These are phyloP conservation scores for Phytophthora pluvialis DNA, from an alignment of 352 stramenopile species.

Conservation along the genomic window DNA sequence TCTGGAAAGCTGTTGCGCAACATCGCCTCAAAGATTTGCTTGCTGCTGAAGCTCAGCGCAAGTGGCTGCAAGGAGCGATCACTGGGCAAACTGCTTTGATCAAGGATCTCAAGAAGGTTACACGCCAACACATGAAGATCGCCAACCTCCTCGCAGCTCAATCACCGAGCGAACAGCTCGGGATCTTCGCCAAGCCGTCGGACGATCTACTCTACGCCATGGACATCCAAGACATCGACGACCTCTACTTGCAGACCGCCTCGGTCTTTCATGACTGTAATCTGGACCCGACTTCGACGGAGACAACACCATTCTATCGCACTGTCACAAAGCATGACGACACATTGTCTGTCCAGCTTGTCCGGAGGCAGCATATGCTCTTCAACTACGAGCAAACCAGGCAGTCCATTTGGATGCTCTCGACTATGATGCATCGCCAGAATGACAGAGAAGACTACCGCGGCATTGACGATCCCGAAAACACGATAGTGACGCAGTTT, in stretches of 20 bases:
- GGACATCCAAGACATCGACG: slow-evolving; percentile 2
- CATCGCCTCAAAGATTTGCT: not conserved
- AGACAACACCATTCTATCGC: slow-evolving; percentile 7
- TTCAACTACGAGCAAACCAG: slow-evolving; percentile 14
- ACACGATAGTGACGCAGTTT: slow-evolving; percentile 8
- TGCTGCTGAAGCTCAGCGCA: not conserved
- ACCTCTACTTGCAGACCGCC: slow-evolving; percentile 3
- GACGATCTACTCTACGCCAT: slow-evolving; percentile 9
- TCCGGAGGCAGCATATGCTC: slow-evolving; percentile 8
- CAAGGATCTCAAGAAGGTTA: not conserved
- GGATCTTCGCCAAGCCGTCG: not conserved
- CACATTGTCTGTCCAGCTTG: not conserved
- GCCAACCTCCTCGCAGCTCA: not conserved
- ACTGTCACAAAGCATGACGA: not conserved
- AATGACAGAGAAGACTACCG: slow-evolving; percentile 4
- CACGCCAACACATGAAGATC: slow-evolving; percentile 4
- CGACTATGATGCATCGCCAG: slow-evolving; percentile 6
- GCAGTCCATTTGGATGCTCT: slow-evolving; percentile 7
- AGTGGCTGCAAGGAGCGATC: slow-evolving; percentile 4
- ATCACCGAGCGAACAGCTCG: not conserved
- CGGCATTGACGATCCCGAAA: slow-evolving; percentile 1
- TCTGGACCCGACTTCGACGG: not conserved
- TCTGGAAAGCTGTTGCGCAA: not conserved
- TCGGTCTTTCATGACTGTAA: not conserved
- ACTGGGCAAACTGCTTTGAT: not conserved